phyloP scores from a whole-genome alignment of 148 eudicot species.

The Vaccinium macrocarpon region DNA sequence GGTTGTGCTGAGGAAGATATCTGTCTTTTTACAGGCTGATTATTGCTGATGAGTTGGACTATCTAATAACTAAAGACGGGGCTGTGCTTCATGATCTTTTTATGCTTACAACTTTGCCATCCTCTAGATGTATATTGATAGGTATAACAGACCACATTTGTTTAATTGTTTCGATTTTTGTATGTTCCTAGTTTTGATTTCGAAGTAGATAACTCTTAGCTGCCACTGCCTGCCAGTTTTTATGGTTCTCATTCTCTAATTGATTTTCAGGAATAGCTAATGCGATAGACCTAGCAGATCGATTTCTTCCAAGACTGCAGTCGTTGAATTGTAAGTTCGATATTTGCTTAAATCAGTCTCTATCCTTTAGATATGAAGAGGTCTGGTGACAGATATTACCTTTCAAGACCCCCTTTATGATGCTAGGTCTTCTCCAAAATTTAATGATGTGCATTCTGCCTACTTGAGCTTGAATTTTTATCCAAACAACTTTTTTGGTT shows the following conservation, averaged over 20 bases:
- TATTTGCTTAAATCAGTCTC: not conserved
- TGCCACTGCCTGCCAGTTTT: not conserved
- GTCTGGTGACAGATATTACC: not conserved
- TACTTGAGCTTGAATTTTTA: not conserved
- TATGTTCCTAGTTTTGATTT: not conserved
- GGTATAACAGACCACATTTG: constrained; percentile 36
- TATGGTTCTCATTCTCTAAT: constrained; percentile 12
- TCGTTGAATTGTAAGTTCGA: constrained; percentile 70
- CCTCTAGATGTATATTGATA: constrained; percentile 70
- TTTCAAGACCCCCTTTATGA: constrained; percentile 4
- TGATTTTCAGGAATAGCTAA: constrained; percentile 76
- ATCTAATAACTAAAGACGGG: constrained; percentile 81
- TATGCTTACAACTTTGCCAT: constrained; percentile 80
- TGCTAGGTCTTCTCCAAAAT: not conserved
- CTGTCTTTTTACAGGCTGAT: constrained; percentile 46
- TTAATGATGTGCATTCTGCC: not conserved
- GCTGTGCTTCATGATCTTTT: constrained; percentile 91
- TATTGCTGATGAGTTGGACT: constrained; percentile 86
- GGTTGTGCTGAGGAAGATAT: not conserved
- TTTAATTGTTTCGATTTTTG: not conserved
- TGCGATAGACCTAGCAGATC: constrained; percentile 86
- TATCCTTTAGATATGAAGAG: not conserved
- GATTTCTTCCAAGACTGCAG: constrained; percentile 86
- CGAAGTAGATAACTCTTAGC: constrained; percentile 3
- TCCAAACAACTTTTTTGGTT: not conserved